Percentiles rank a stretch among this genome's conserved stretches.
phyloP scores from a whole-genome alignment of 83 land plant genomes.

The Diphasiastrum complanatum region DNA sequence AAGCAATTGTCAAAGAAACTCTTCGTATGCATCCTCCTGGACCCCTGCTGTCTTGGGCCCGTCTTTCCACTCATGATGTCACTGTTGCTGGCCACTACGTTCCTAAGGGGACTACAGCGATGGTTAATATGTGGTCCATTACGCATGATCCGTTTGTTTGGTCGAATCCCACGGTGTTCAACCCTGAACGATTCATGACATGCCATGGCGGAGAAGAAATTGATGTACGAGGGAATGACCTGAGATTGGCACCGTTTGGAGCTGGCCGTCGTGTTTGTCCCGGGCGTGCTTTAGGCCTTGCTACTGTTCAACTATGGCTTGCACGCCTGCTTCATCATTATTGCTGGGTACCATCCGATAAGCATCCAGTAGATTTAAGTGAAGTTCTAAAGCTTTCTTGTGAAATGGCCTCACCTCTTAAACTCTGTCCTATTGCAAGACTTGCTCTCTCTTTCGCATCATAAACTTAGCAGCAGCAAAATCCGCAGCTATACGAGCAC shows the following conservation, averaged over 20 bases:
- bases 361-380: too few relatives aligned
- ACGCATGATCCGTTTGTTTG: slow-evolving; percentile 3
- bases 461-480: too few relatives aligned
- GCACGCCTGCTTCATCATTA: too few relatives aligned
- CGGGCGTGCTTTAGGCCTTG: slow-evolving; percentile 3
- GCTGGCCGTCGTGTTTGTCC: slow-evolving; percentile 6
- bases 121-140: slow-evolving; percentile 9
- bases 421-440: too few relatives aligned
- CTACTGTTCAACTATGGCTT: not conserved
- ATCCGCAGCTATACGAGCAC: too few relatives aligned
- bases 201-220: not conserved
- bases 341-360: too few relatives aligned
- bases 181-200: too few relatives aligned
- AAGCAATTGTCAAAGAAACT: too few relatives aligned
- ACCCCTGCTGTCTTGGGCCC: slow-evolving; percentile 9
- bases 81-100: not conserved
- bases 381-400: too few relatives aligned
- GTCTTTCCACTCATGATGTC: slow-evolving; percentile 1
- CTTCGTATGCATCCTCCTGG: too few relatives aligned
- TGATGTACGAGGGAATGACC: slow-evolving; percentile 8
- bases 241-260: slow-evolving; percentile 1
- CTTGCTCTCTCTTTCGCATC: too few relatives aligned
- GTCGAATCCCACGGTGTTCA: not conserved
- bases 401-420: too few relatives aligned
- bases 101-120: slow-evolving; percentile 4